Evolutionary conservation across 2,329 filamentous ascomycete genomes (phyloP), one percentile per base, ranked within the genome.

Genomic region (Penicillium verrucosum): DNA sequence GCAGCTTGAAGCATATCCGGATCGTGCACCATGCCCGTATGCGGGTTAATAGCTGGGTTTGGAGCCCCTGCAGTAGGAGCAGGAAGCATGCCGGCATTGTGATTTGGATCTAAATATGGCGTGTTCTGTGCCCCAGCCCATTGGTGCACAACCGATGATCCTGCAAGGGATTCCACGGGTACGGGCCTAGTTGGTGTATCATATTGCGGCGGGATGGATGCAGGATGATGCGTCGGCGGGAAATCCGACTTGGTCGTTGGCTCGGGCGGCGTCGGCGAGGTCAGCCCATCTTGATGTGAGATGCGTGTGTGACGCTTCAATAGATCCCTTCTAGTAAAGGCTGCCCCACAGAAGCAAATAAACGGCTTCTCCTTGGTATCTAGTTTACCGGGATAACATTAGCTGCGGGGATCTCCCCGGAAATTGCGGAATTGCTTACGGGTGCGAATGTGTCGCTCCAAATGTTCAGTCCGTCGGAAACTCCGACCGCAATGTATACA

Each of bases 1-100:
- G 70, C 70, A 18, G 70, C 70, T 54, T 73, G 68, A 4, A 72
- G 85, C 59, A 73, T 70, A 18, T 71, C 69, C 4, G 70, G 63
- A 55, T 73, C 70, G 55, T 71, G 70, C 34, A 61, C 57, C n/a
- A 67, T 64, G 21, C 58, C 66, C 9, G 65, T 56, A 54, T 67
- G 67, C 4, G 51, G 51, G 21, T 58, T 56, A 16, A 68, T 32
- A 4, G 54, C 48, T 4, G 64, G 40, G 49, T 36, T 62, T 14
- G 49, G 50, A 47, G 56, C 59, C 30, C 51, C 41, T 8, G 56
- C 51, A 43, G 48, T 57, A 10, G 58, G 41, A 45, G 64, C 45
- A 48, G 65, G 56, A 30, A 69, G 57, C 27, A 71, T 62, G 18
- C 54, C 56, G 37, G 50, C 43, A 12, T 51, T 30, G 14, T 66